phyloP scores from a whole-genome alignment of 192 early-diverging fungal genomes.

The Paraglomus brasilianum region DNA sequence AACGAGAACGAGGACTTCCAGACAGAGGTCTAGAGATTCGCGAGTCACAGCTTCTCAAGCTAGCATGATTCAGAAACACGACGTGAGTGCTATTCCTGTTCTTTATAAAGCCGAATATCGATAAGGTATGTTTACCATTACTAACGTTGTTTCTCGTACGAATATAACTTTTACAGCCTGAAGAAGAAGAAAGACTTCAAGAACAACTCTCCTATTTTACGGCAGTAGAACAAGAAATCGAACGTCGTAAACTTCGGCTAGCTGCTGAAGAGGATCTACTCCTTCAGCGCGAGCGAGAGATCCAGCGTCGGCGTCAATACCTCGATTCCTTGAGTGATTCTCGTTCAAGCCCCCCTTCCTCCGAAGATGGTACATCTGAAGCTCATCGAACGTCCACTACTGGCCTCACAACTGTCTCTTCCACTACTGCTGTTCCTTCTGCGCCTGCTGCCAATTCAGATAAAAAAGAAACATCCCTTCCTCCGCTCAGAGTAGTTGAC shows the following conservation, averaged over 20 bases:
- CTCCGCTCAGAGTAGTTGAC: too few species aligned
- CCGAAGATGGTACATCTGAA: neutral
- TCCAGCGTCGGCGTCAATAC: constrained; percentile 1
- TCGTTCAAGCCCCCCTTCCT: constrained; percentile 2
- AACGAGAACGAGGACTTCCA: constrained; percentile 2
- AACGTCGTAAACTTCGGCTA: constrained; percentile 23
- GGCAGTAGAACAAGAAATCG: constrained; percentile 28
- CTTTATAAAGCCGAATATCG: neutral
- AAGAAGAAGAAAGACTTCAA: constrained; percentile 13
- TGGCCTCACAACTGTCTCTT: neutral
- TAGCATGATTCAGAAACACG: neutral
- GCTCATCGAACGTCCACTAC: neutral
- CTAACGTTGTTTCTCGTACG: too few species aligned
- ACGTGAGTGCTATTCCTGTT: neutral
- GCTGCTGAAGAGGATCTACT: constrained; percentile 14
- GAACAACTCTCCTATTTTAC: constrained; percentile 22
- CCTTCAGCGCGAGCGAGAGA: neutral
- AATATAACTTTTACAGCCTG: neutral
- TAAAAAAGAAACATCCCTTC: neutral
- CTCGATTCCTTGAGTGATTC: neutral
- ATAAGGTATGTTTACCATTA: too few species aligned
- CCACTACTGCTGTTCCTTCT: neutral
- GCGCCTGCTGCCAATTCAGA: neutral
- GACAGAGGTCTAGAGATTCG: too few species aligned
- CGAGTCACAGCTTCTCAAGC: too few species aligned